Conservation (phyloP, 768 basidiomycete species). For the Suillus hirtellus region DNA sequence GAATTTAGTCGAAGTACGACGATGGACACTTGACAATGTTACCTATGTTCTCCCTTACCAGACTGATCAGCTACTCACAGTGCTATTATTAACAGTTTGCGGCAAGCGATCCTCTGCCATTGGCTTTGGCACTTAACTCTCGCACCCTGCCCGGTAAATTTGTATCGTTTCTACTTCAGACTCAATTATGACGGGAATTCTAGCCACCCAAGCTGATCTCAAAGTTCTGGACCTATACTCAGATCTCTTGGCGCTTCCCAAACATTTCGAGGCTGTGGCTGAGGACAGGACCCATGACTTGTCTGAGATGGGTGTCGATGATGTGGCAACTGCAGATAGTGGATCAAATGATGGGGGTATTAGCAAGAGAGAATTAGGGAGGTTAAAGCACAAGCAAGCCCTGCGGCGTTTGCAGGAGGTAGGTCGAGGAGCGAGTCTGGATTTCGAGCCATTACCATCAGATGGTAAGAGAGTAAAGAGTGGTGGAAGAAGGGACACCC, state of each 20-base stretch:
- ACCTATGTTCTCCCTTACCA: slow-evolving; percentile 4
- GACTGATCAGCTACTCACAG: not conserved
- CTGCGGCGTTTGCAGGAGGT: slow-evolving; percentile 31
- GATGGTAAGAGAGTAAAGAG: slow-evolving; percentile 23
- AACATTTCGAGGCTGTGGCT: slow-evolving; percentile 49
- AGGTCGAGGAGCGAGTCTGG: not conserved
- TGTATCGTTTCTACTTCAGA: slow-evolving; percentile 11
- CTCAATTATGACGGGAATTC: slow-evolving; percentile 4
- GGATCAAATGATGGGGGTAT: slow-evolving; percentile 28
- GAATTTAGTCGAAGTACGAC: slow-evolving; percentile 32
- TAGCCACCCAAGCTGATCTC: slow-evolving; percentile 52
- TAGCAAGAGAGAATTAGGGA: slow-evolving; percentile 48
- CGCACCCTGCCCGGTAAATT: slow-evolving; percentile 47
- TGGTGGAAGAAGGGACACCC: slow-evolving; percentile 10
- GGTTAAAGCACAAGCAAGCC: slow-evolving; percentile 53
- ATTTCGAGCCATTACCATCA: slow-evolving; percentile 6
- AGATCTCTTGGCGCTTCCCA: slow-evolving; percentile 58
- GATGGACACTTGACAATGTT: slow-evolving; percentile 44
- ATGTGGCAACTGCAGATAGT: slow-evolving; percentile 16
- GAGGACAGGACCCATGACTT: slow-evolving; percentile 39
- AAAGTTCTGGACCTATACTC: slow-evolving; percentile 61
- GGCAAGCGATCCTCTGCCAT: slow-evolving; percentile 22
- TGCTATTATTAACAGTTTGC: slow-evolving; percentile 20
- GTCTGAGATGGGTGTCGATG: slow-evolving; percentile 16
- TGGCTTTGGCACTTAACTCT: slow-evolving; percentile 49